Conservation (phyloP, 148 eudicot species). For the Chenopodium berlandieri region DNA sequence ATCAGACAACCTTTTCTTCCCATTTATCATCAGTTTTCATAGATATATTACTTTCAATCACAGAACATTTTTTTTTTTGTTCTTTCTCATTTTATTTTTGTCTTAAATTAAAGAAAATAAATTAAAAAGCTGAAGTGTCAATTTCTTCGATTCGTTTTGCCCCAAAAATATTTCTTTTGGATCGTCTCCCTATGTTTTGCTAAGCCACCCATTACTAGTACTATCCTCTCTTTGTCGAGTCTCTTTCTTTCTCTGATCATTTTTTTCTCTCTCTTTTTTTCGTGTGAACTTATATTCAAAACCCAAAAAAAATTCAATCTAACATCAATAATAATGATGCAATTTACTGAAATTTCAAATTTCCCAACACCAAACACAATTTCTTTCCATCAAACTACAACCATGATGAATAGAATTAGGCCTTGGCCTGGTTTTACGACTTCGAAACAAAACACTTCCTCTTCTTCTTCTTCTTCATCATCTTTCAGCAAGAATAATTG, state of each 20-base stretch:
- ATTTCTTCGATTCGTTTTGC: conserved; percentile 40
- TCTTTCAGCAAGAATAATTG: background rate
- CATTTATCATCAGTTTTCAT: background rate
- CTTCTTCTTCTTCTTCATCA: background rate
- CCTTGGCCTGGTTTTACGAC: conserved; percentile 53
- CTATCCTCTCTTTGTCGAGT: conserved; percentile 49
- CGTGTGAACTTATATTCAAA: too few species aligned
- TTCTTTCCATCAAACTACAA: conserved; percentile 36
- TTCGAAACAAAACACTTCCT: background rate
- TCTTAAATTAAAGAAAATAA: background rate
- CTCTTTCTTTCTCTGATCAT: conserved; percentile 44
- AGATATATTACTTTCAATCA: background rate
- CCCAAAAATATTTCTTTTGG: conserved; percentile 26
- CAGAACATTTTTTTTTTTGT: conserved; percentile 1
- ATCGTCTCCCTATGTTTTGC: conserved; percentile 43
- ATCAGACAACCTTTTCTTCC: background rate
- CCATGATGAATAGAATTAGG: conserved; percentile 32
- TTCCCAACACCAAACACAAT: conserved; percentile 33
- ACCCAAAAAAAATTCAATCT: background rate
- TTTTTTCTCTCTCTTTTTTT: background rate
- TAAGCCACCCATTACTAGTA: conserved; percentile 18
- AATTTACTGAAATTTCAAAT: conserved; percentile 49
- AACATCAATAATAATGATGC: conserved; percentile 45
- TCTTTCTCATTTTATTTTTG: background rate
- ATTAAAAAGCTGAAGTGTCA: conserved; percentile 50